A percentile compares a stretch with the other conserved stretches of the same genome.
These are phyloP conservation scores for Cryoendolithus antarcticus DNA, from an alignment of 2,329 filamentous ascomycete genomes.

Conservation along the genomic window DNA sequence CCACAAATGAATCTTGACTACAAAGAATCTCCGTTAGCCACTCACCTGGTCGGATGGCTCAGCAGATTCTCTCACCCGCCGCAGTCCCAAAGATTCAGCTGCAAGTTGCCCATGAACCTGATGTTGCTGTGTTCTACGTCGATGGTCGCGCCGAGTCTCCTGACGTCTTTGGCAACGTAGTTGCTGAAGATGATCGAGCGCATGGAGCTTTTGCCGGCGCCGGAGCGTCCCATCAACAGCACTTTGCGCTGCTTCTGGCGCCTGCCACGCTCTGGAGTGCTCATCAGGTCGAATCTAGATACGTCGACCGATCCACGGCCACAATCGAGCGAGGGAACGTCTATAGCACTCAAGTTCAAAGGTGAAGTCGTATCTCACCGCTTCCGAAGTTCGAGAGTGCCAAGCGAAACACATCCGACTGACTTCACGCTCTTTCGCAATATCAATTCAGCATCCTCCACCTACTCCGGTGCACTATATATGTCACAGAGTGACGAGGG, in stretches of 20 bases:
- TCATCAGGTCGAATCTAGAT: slow-evolving; percentile 10
- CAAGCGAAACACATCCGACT: no score
- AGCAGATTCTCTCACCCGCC: slow-evolving; percentile 50
- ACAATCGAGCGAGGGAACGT: no score
- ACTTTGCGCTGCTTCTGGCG: slow-evolving; percentile 43
- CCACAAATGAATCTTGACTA: slow-evolving; percentile 95
- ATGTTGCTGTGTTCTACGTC: slow-evolving; percentile 98
- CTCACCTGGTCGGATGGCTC: no score
- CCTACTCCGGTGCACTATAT: no score
- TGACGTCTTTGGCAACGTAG: slow-evolving; percentile 92
- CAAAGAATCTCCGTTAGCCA: background rate
- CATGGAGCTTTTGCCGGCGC: slow-evolving; percentile 97
- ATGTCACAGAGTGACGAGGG: no score
- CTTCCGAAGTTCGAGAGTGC: no score
- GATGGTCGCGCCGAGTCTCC: slow-evolving; percentile 85
- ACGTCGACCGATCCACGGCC: no score
- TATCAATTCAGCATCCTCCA: no score
- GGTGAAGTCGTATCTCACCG: no score
- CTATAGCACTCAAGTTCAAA: no score
- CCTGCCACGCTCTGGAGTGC: slow-evolving; percentile 25
- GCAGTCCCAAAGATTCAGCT: slow-evolving; percentile 96
- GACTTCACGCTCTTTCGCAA: no score
- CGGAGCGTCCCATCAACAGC: slow-evolving; percentile 70
- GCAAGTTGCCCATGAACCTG: slow-evolving; percentile 95
- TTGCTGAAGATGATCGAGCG: slow-evolving; percentile 98